Conservation (phyloP, 192 early-diverging fungal genomes). For the Lobosporangium transversale region DNA sequence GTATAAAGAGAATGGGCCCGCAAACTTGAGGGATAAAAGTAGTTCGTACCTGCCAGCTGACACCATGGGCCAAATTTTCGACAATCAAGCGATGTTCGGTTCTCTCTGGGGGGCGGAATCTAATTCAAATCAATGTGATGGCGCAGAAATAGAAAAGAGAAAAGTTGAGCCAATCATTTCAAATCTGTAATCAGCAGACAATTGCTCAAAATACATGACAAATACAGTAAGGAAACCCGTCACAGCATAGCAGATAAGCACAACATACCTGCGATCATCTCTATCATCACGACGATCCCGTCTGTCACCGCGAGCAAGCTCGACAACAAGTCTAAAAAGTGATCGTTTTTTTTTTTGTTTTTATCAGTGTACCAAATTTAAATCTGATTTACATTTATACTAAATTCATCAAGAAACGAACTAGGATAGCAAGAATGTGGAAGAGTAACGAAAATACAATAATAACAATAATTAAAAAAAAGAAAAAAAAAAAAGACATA, state of each 20-base stretch:
- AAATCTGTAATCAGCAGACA: background rate
- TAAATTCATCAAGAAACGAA: too few species aligned
- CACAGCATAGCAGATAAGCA: too few species aligned
- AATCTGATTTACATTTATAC: too few species aligned
- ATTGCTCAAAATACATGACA: background rate
- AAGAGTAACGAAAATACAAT: too few species aligned
- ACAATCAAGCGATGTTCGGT: slow-evolving; percentile 79
- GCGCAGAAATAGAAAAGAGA: too few species aligned
- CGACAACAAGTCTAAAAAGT: slow-evolving; percentile 74
- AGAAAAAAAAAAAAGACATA: slow-evolving; percentile 39
- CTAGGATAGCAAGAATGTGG: too few species aligned
- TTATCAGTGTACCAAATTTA: too few species aligned
- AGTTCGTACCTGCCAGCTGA: slow-evolving; percentile 85
- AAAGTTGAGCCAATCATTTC: too few species aligned
- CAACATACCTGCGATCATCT: slow-evolving; percentile 55
- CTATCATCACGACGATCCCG: slow-evolving; percentile 62
- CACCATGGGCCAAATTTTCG: slow-evolving; percentile 82
- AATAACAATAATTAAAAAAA: background rate
- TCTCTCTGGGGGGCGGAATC: slow-evolving; percentile 60
- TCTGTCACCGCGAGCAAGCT: slow-evolving; percentile 78
- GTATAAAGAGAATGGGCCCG: slow-evolving; percentile 10
- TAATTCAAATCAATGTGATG: too few species aligned
- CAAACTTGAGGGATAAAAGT: slow-evolving; percentile 38
- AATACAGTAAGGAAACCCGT: too few species aligned
- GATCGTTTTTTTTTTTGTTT: background rate